Evolutionary conservation across 2,329 filamentous ascomycete genomes (phyloP), one percentile per base, ranked within the genome.

Genomic region (Neopestalotiopsis clavispora): DNA sequence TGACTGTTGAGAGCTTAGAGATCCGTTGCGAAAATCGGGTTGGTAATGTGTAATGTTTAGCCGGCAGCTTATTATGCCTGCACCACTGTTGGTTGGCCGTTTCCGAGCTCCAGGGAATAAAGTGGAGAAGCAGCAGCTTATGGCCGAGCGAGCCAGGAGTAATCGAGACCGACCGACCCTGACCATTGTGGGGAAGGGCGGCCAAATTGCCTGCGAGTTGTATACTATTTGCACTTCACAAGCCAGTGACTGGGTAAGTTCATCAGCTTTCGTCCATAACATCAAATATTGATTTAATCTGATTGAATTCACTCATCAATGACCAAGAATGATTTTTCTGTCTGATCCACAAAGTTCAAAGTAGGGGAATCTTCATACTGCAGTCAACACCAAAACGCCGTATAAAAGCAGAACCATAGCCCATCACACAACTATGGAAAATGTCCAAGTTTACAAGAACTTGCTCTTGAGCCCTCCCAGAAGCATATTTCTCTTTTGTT

Each of bases 401-500:
- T 59, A n/a, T 59, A 23, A 61, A 34, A 61, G n/a, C 30, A 61
- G 3, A 40, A n/a, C 10, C 28, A 10, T 38, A 38, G 34, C 34
- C 34, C 34, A 10, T 3, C 34, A 38, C 6, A 38, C 59, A 40
- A 38, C 17, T 38, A 7, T 9, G 58, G 30, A 45, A 14, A 59
- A n/a, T 28, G 40, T 28, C 40, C 40, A 13, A 32, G 45, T 57
- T 38, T 72, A 78, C n/a, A 69, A 77, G 69, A 90, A 90, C 75
- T 90, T 90, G 76, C 87, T 84, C 77, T 89, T 90, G 20, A 91
- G 81, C 70, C 87, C 85, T 1, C 94, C 94, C 73, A 97, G 81
- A 14, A 97, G 84, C 72, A 96, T 84, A 71, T 93, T 95, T 78
- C 90, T 89, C 87, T 98, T 98, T 84, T 98, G 95, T 82, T 91